Evolutionary conservation across 768 basidiomycete species (phyloP).

Genomic region (Lyophyllum atratum): DNA sequence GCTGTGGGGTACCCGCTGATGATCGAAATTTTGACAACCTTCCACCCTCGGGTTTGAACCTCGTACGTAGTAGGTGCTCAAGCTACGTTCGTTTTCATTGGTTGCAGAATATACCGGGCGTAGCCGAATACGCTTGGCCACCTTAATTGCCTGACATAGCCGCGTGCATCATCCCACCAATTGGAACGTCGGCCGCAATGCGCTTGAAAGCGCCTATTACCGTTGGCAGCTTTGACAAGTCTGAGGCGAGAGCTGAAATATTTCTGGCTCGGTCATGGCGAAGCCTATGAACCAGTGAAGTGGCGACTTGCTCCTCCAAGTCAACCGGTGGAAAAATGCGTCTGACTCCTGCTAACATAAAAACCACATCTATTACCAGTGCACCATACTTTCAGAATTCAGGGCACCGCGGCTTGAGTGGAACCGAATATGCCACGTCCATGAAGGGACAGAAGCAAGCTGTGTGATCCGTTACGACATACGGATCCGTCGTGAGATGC

Average conservation of each 20-base stretch:
- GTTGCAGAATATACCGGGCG: not conserved
- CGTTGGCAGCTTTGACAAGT: not conserved
- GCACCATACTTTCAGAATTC: not conserved
- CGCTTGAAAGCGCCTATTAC: not conserved
- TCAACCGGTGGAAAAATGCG: too few relatives aligned
- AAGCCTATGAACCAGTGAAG: not conserved
- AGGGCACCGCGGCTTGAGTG: not conserved
- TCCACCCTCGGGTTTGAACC: not conserved
- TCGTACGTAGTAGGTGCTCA: not conserved
- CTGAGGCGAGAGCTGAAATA: not conserved
- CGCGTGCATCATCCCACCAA: not conserved
- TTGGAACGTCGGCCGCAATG: not conserved
- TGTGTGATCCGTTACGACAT: not conserved
- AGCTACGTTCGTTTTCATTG: not conserved
- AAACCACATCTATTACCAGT: not conserved
- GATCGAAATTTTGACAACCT: not conserved
- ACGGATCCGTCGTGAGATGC: not conserved
- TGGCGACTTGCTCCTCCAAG: not conserved
- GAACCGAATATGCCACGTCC: not conserved
- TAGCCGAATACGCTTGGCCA: not conserved
- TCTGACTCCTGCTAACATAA: too few relatives aligned
- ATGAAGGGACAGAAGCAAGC: not conserved
- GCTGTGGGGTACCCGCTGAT: not conserved
- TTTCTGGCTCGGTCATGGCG: not conserved
- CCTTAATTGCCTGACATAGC: not conserved